Evolutionary conservation across 2,329 filamentous ascomycete species (phyloP).

Genomic region (Aspergillus alliaceus): DNA sequence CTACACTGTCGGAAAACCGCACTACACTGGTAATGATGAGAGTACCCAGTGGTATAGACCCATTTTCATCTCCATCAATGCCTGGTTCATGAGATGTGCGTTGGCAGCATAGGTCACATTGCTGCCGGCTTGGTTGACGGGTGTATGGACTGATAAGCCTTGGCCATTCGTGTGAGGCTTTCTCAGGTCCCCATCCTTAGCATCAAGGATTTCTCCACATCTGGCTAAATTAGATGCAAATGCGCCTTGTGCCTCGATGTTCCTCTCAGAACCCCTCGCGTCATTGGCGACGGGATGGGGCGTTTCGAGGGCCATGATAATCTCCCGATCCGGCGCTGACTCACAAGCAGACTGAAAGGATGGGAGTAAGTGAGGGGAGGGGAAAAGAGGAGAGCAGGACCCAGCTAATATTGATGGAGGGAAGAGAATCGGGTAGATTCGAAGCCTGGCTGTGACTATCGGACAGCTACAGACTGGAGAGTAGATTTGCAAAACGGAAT

Average conservation of each 20-base stretch:
- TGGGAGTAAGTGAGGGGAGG: background rate
- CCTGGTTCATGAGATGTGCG: conserved; percentile 16
- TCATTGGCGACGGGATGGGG: background rate
- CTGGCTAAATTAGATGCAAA: background rate
- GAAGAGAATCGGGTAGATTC: background rate
- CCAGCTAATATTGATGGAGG: background rate
- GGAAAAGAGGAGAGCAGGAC: background rate
- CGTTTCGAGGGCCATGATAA: background rate
- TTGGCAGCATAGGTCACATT: conserved; percentile 8
- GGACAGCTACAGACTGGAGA: background rate
- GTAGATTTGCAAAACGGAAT: background rate
- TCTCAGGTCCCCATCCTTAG: background rate
- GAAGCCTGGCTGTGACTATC: background rate
- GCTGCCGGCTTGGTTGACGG: background rate
- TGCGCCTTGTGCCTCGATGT: background rate
- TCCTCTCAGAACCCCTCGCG: background rate
- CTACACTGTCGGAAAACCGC: conserved; percentile 23
- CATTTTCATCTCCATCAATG: conserved; percentile 21
- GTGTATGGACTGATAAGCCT: background rate
- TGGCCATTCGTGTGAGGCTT: background rate
- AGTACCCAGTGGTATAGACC: conserved; percentile 21
- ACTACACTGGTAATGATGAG: conserved; percentile 18
- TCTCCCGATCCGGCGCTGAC: too few relatives aligned
- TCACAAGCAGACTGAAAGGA: background rate
- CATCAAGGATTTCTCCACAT: background rate